phyloP scores from a whole-genome alignment of 2,329 filamentous ascomycete species.

The Whalleya microplaca region DNA sequence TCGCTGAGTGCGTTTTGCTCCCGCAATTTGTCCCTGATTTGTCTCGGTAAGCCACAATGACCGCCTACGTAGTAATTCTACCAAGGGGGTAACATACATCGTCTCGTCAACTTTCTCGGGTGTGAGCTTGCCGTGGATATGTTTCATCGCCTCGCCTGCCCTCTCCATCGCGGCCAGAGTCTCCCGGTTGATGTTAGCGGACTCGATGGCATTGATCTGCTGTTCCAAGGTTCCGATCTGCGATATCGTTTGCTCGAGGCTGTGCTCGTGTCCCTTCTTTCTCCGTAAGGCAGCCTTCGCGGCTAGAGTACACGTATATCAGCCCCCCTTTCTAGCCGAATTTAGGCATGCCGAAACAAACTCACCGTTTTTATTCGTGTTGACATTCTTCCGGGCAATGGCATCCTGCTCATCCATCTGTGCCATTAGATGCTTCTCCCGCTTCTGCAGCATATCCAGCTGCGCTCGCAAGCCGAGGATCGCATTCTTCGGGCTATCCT shows the following conservation, averaged over 20 bases:
- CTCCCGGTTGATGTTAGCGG: constrained; percentile 98
- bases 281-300: constrained; percentile 88
- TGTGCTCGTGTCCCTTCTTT: constrained; percentile 93
- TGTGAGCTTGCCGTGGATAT: constrained; percentile 87
- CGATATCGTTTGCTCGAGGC: constrained; percentile 84
- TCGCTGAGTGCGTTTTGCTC: constrained; percentile 93
- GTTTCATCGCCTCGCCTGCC: constrained; percentile 87
- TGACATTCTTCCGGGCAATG: constrained; percentile 86
- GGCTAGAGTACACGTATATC: constrained; percentile 53
- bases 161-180: constrained; percentile 93
- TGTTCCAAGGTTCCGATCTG: constrained; percentile 93
- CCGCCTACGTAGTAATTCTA: background rate
- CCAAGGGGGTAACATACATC: constrained; percentile 69
- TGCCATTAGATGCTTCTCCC: constrained; percentile 85
- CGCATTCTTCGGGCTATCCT: constrained; percentile 95
- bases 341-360: constrained; percentile 19
- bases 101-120: constrained; percentile 94
- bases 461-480: constrained; percentile 87
- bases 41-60: constrained; percentile 12
- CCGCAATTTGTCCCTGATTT: constrained; percentile 77
- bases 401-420: constrained; percentile 93
- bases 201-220: constrained; percentile 96
- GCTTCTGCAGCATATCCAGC: constrained; percentile 96
- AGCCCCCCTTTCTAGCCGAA: constrained; percentile 24
- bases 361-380: constrained; percentile 88